Percentiles rank a stretch among this genome's conserved stretches.
phyloP scores from a whole-genome alignment of 106 monocot genomes.

The Platanthera zijinensis region DNA sequence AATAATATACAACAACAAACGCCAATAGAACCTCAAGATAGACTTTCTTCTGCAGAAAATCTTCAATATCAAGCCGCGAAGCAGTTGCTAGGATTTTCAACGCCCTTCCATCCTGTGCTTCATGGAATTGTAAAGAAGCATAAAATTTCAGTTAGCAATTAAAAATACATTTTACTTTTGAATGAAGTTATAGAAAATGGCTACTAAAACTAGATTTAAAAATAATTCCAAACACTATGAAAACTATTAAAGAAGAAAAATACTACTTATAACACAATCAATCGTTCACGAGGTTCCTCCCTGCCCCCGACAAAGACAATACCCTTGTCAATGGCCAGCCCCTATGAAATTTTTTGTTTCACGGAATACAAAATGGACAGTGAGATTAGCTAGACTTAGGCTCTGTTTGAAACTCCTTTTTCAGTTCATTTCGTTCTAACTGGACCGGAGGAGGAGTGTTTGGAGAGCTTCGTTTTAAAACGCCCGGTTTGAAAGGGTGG shows the following conservation, averaged over 20 bases:
- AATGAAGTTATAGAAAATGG: constrained; percentile 2
- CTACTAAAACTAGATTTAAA: background rate
- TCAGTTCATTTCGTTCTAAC: no score
- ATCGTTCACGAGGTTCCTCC: no score
- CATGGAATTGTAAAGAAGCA: background rate
- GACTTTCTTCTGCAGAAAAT: constrained; percentile 92
- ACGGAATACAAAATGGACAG: no score
- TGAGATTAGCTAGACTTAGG: no score
- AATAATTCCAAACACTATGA: background rate
- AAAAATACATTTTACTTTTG: background rate
- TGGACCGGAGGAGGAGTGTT: no score
- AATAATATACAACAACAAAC: background rate
- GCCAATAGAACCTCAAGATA: constrained; percentile 57
- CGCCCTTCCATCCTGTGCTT: constrained; percentile 81
- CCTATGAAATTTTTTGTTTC: no score
- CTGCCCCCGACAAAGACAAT: no score
- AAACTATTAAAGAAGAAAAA: background rate
- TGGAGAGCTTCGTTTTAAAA: no score
- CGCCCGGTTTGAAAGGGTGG: no score
- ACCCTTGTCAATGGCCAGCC: no score
- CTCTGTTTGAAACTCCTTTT: no score
- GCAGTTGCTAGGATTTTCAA: constrained; percentile 92
- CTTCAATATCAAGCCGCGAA: constrained; percentile 90
- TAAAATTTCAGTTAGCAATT: constrained; percentile 1
- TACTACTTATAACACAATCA: no score